These are phyloP conservation scores for Berkeleyomyces basicola DNA, from an alignment of 2,329 filamentous ascomycete genomes.

Conservation along the genomic window DNA sequence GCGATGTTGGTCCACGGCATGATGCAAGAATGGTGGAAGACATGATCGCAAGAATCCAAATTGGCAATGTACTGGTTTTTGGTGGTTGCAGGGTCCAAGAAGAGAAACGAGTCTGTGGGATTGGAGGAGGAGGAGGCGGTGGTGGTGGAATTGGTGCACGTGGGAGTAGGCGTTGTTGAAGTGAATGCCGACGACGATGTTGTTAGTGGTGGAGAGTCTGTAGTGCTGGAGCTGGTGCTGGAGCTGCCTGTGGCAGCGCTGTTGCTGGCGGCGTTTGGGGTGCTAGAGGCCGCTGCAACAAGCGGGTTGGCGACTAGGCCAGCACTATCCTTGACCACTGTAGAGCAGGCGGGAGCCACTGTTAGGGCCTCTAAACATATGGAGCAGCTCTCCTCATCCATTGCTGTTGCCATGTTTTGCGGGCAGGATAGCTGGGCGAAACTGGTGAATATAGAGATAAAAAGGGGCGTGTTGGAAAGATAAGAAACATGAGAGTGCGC, in stretches of 20 bases:
- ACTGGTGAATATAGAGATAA: not conserved
- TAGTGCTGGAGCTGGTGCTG: not conserved
- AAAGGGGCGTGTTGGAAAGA: not conserved
- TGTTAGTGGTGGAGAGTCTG: not conserved
- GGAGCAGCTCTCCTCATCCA: slow-evolving; percentile 6
- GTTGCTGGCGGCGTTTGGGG: not conserved
- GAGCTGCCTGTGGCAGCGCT: not conserved
- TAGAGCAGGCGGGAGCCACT: not conserved
- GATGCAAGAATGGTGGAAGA: slow-evolving; percentile 82
- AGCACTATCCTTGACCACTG: slow-evolving; percentile 15
- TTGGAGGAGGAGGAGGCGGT: slow-evolving; percentile 16
- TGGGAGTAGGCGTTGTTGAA: slow-evolving; percentile 8
- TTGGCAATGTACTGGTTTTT: slow-evolving; percentile 27
- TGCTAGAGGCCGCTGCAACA: slow-evolving; percentile 13
- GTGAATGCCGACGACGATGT: not conserved
- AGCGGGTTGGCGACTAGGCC: slow-evolving; percentile 17
- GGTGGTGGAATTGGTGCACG: slow-evolving; percentile 17
- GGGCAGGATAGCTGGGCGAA: not conserved
- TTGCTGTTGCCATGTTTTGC: slow-evolving; percentile 1
- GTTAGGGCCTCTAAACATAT: slow-evolving; percentile 7
- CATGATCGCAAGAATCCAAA: slow-evolving; percentile 68
- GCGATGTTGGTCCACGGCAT: slow-evolving; percentile 91
- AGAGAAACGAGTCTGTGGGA: slow-evolving; percentile 12
- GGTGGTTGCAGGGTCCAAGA: not conserved
- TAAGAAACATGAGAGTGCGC: not conserved